Evolutionary conservation across 345 rosid species (phyloP), one percentile per base, ranked within the genome.

Genomic region (Arabis alpina): DNA sequence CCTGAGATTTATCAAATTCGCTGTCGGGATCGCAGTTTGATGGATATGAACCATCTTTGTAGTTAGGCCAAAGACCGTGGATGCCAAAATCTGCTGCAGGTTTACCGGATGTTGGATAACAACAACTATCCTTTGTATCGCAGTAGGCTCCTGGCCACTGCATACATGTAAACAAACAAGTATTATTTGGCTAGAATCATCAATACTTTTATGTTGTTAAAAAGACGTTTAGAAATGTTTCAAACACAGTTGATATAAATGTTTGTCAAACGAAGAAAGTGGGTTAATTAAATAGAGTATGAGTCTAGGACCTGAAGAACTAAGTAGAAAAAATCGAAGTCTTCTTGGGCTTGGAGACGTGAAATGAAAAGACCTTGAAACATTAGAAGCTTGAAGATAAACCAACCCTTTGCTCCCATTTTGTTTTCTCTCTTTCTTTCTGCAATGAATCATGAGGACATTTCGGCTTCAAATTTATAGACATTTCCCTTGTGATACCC

Each of bases 111-210:
- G 79, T 83, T 28, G 98, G 98, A 74, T 92, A 89, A 73, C 96
- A 92, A 52, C 98, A 92, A 24, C 77, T 64, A 2, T 73, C 83
- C 45, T 70, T 73, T 16, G 92, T 79, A 73, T 89, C 92, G 49
- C 96, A 90, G 64, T 88, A 90, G 0, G 98, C 78, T 54, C 98
- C 98, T 6, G 98, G 98, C 96, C 98, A 90, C 98, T 92, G 65
- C 59, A 64, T 28, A 70, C 34, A 47, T 43, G 8, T 51, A 52
- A 39, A 2, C 6, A 54, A 25, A 42, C n/a, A 54, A 6, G 7
- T 42, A 16, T n/a, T n/a, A n/a, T n/a, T 66, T 30, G 19, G 70
- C n/a, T n/a, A n/a, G n/a, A n/a, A n/a, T n/a, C n/a, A n/a, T n/a
- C n/a, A n/a, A n/a, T n/a, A n/a, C n/a, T n/a, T n/a, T n/a, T n/a